Base-by-base conservation (phyloP, 2,329 filamentous ascomycete genomes). In the Drechslerella dactyloides region DNA sequence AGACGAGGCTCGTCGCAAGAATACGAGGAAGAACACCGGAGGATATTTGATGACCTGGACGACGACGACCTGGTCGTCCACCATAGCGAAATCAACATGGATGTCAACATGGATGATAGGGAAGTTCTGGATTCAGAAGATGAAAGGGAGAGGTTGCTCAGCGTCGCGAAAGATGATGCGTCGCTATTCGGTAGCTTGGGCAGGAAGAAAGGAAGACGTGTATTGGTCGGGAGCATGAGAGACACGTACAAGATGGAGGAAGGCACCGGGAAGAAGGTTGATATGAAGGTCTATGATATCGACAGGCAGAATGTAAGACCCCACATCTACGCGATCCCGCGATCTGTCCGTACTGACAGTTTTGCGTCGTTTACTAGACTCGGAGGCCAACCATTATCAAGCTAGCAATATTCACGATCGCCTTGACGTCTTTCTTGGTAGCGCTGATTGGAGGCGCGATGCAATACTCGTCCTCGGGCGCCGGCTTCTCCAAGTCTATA, bases 91-190 rank as follows among this genome's bases (percentile, higher is more conserved):
- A 82, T 91, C 63, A 85, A 86, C 40, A 85, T 86, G 37, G 86
- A 89, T 79, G 89, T 91, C 63, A 85, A 86, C 40, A 85, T 86
- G 37, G 86, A 89, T 79, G 89, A 92, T 78, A 83, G 86, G 48
- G 83, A 86, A 46, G 87, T 93, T 0, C 80, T 93, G 75, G 84
- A 90, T 75, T 89, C 92, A 75, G 89, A 93, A 78, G 90, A 93
- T 72, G 88, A 90, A 79, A 81, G 85, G 51, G 86, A 89, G 75
- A 83, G 83, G 27, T 75, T 85, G 21, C 77, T 85, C 70, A 88
- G 84, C 81, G 59, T 70, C 6, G 69, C 58, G 35, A 73, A 66
- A 23, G 69, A 69, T 23, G 63, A 66, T 17, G 70, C 75, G 2
- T 74, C 74, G 0, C 42, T 76, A 44, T 77, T 77, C 57, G 73